Base-by-base conservation (phyloP, 2,329 filamentous ascomycete species). In the Penicillium occitanis region DNA sequence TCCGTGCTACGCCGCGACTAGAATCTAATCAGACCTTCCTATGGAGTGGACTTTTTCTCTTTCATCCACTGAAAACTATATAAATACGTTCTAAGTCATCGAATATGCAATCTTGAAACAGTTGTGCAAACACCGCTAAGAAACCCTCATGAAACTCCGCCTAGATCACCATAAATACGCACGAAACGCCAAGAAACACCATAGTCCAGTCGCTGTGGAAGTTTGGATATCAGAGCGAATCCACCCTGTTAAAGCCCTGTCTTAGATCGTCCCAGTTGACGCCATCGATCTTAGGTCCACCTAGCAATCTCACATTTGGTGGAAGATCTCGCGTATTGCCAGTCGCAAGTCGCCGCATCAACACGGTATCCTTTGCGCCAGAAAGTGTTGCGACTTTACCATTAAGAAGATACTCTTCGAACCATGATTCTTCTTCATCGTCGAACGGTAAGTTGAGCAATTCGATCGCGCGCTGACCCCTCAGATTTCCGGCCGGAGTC, bases 381-480 rank as follows among this genome's bases (percentile, higher is more conserved):
- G 85, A 87, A 7, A 90, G 78, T 50, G 81, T 84, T 72, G 87
- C 87, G 2, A 90, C 90, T 53, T 87, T 86, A 11, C 90, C 89
- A 4, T 82, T 80, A 0, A 86, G 82, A 44, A 96, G 79, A 66
- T 85, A 90, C 30, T 90, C 86, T 70, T 90, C 87, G 68, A 96
- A 87, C 90, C 91, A 94, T 4, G 74, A 74, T 74, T 93, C 91
- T 74, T 96, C 92, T 19, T 86, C 81, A 1, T 81, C 75, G 66
- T 87, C 87, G n/a, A 96, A 85, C 0, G 91, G 90, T 68, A 94
- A 78, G 68, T 89, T 88, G 8, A 92, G 85, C 0, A 96, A 82
- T 75, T 94, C 90, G 55, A 87, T 85, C 0, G 88, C 87, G 19
- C 86, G 85, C 17, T 84, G 81, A 2, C 87, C 85, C 22, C 82